A percentile compares a stretch with the other conserved stretches of the same genome.
Conservation (phyloP, 2,329 filamentous ascomycete species). For the Sarocladium strictum region DNA sequence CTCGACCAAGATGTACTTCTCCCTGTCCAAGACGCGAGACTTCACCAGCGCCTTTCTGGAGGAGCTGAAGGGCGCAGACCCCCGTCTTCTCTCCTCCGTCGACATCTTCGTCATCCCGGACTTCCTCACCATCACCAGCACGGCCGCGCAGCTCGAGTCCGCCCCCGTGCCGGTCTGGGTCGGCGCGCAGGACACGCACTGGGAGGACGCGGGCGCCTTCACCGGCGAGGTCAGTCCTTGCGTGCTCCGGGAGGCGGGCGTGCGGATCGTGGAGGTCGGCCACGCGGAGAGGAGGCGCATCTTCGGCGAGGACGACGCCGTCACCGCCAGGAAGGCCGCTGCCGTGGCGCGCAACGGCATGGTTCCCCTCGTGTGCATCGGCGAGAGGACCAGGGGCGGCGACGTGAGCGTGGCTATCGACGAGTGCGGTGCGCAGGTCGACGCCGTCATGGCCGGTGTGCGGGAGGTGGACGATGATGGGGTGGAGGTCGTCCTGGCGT, state of each 20-base stretch:
- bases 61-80: constrained; percentile 35
- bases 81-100: constrained; percentile 40
- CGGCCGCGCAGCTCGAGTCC: constrained; percentile 40
- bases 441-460: constrained; percentile 54
- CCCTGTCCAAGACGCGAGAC: constrained; percentile 52
- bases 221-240: constrained; percentile 73
- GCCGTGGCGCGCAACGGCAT: constrained; percentile 64
- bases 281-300: constrained; percentile 72
- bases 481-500: constrained; percentile 70
- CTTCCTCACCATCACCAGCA: constrained; percentile 60
- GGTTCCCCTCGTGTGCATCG: constrained; percentile 74
- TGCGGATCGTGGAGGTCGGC: constrained; percentile 68
- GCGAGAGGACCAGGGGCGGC: constrained; percentile 52
- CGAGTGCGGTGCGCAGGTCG: constrained; percentile 67
- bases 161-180: constrained; percentile 37
- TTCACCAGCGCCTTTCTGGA: constrained; percentile 47
- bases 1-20: constrained; percentile 78
- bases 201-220: constrained; percentile 64
- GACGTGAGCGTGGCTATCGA: constrained; percentile 53
- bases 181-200: constrained; percentile 72
- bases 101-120: constrained; percentile 77
- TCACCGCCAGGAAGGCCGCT: constrained; percentile 61
- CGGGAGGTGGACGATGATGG: too few species aligned
- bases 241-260: constrained; percentile 61
- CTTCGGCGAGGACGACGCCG: constrained; percentile 68